Percentiles rank a stretch among this genome's conserved stretches.
Evolutionary conservation across 345 rosid genomes (phyloP).

Genomic region (Ailanthus altissimus): DNA sequence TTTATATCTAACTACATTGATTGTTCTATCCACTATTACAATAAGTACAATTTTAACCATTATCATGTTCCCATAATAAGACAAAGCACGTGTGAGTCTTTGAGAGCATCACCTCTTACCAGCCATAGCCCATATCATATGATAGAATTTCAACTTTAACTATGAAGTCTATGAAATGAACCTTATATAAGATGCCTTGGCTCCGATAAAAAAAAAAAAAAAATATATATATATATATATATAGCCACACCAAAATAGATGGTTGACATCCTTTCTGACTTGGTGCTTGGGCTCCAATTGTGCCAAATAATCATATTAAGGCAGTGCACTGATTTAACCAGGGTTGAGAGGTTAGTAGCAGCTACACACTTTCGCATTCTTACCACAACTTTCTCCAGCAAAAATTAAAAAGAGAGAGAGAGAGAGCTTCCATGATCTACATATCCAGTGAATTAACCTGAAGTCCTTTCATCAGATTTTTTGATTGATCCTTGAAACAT

Average conservation of each 20-base stretch:
- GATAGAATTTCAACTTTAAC: not conserved
- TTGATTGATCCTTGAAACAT: not conserved
- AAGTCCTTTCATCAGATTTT: not conserved
- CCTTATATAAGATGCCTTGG: not conserved
- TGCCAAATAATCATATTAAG: not conserved
- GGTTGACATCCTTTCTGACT: not conserved
- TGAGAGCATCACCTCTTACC: not conserved
- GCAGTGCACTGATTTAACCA: not conserved
- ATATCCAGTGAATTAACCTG: not conserved
- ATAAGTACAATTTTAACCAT: not conserved
- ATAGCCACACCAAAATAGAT: not conserved
- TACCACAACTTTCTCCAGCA: too few species aligned
- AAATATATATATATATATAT: too few species aligned
- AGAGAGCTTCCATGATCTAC: not conserved
- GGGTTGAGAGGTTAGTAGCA: not conserved
- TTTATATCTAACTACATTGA: not conserved
- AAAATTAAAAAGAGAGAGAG: not conserved
- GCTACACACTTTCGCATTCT: too few species aligned
- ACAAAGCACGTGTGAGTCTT: not conserved
- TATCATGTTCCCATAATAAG: not conserved
- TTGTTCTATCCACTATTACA: not conserved
- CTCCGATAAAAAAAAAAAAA: too few species aligned
- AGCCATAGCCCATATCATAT: not conserved
- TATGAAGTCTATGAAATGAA: not conserved
- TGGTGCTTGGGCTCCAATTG: not conserved